Evolutionary conservation across 805 yeast species (phyloP).

Genomic region (Saturnispora diversa): DNA sequence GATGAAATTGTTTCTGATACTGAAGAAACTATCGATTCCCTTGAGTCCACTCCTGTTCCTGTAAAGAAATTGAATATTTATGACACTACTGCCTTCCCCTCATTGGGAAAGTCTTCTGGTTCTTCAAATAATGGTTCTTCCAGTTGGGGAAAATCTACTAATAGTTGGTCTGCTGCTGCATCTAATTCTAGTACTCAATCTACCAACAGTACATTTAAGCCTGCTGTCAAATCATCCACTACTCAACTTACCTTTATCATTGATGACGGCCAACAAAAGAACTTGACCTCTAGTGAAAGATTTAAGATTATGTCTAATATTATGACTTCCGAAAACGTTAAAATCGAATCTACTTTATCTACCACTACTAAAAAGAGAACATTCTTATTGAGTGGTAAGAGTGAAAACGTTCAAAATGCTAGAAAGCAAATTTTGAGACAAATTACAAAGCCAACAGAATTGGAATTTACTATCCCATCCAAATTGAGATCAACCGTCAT

Average conservation of each 20-base stretch:
- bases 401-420: conserved; percentile 57
- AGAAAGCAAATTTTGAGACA: conserved; percentile 67
- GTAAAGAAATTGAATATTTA: conserved; percentile 31
- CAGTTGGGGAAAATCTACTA: conserved; percentile 14
- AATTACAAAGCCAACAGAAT: conserved; percentile 64
- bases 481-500: conserved; percentile 69
- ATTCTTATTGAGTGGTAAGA: conserved; percentile 71
- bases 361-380: conserved; percentile 70
- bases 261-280: conserved; percentile 58
- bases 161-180: conserved; percentile 13
- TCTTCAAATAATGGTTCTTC: conserved; percentile 21
- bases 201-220: conserved; percentile 24
- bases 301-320: conserved; percentile 57
- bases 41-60: conserved; percentile 6
- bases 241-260: conserved; percentile 77
- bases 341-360: conserved; percentile 77
- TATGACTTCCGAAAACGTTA: conserved; percentile 52
- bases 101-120: conserved; percentile 47
- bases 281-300: conserved; percentile 56
- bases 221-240: conserved; percentile 46
- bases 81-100: conserved; percentile 53
- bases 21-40: too few species aligned
- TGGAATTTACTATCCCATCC: conserved; percentile 63
- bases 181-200: conserved; percentile 16
- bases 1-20: not conserved